Base-by-base conservation (phyloP, 495 filamentous ascomycete genomes). In the Trypethelium eluteriae region DNA sequence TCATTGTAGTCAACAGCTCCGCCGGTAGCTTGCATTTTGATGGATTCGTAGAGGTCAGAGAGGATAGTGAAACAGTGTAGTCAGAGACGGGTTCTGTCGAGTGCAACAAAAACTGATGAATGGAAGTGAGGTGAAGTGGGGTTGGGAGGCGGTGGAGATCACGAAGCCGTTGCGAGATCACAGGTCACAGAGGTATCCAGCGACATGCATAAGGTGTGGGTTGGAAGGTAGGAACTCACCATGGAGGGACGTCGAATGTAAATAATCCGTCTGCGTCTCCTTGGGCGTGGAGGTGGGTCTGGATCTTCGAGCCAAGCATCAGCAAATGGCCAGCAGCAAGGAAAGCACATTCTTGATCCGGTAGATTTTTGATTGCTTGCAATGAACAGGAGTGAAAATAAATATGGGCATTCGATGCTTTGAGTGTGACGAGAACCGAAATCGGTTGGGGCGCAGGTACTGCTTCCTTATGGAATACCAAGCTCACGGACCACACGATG, bases 311-410 rank as follows among this genome's bases (percentile, higher is more conserved):
- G 64, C 39, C 38, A 49, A 12, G 53, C 46, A 38, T 65, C 64
- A 18, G 64, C 53, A n/a, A 65, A 65, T 14, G 64, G 64, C 64
- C 64, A 65, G 41, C 25, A 38, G 46, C 39, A 65, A 44, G 64
- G 64, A 18, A 65, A 35, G 46, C 64, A 65, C 64, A 65, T 59
- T 63, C 38, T 25, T 7, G 25, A 25, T 25, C 25, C 25, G 25
- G 25, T 25, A 25, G 25, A 1, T 25, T 25, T 25, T 1, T 25
- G 25, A 25, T 25, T 1, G 0, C 25, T 25, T 25, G 25, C 25
- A 25, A 25, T 25, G 25, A 25, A 0, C 0, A 25, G 25, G 25
- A 25, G 0, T 25, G 25, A 25, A 25, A 25, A 25, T 25, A 25
- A 1, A 0, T 25, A 25, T 25, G 25, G 25, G 25, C 25, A 25